Evolutionary conservation across 1,284 basidiomycete species (phyloP).

Genomic region (Fomitiporia mediterranea): DNA sequence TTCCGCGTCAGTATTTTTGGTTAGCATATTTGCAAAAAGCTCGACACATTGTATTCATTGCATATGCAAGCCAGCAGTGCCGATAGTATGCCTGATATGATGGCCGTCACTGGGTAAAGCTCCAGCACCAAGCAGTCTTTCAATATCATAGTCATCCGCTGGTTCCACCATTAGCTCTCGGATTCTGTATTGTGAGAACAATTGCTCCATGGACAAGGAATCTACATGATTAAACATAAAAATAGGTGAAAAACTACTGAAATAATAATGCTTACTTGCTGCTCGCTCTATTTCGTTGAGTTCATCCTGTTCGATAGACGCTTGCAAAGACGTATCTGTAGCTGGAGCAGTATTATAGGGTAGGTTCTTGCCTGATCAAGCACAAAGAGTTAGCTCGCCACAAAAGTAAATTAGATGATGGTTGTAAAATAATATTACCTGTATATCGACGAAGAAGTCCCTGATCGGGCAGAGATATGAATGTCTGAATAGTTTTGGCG

Average conservation of each 20-base stretch:
- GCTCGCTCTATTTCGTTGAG: conserved; percentile 1
- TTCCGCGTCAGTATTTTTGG: too few species aligned
- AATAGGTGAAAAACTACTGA: neutral
- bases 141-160: neutral
- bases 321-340: conserved; percentile 34
- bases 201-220: conserved; percentile 3
- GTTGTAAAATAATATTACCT: conserved; percentile 20
- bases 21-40: too few species aligned
- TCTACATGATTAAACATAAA: neutral
- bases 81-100: too few species aligned
- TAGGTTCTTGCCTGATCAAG: conserved; percentile 24
- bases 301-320: conserved; percentile 30
- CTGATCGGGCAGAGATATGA: conserved; percentile 36
- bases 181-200: neutral
- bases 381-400: neutral
- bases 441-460: conserved; percentile 35
- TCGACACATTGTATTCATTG: too few species aligned
- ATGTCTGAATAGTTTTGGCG: conserved; percentile 29
- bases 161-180: neutral
- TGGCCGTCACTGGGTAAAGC: too few species aligned
- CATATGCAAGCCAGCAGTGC: too few species aligned
- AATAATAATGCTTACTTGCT: conserved; percentile 13
- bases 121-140: neutral
- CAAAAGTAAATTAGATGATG: conserved; percentile 21
- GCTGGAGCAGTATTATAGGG: conserved; percentile 34